Evolutionary conservation across 1,284 basidiomycete genomes (phyloP), one percentile per base, ranked within the genome.

Genomic region (Meira miltonrushii): DNA sequence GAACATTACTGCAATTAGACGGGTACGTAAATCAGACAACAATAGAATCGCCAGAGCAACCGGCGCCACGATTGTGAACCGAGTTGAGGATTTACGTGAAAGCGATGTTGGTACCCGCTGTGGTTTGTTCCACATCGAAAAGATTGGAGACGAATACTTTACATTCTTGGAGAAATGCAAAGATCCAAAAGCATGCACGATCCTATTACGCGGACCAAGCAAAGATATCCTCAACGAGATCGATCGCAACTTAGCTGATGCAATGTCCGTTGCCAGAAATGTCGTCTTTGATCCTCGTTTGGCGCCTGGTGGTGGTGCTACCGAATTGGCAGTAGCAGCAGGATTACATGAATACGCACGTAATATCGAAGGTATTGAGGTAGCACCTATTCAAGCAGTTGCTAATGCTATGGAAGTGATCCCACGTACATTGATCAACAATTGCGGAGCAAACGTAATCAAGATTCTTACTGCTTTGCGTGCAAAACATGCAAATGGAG

Each of bases 221-320:
- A 98, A 98, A 80, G 94, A 98, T 77, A 92, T 98, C 72, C 83
- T 98, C 46, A 95, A 97, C 80, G 94, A 98, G 81, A 90, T 97
- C 71, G 94, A 98, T 80, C 86, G 93, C 50, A 98, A 98, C 81
- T 84, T 98, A 33, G 92, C 92, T 0, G 95, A 98, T 72, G 94
- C 94, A 44, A 97, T 99, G 90, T 86, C 88, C 23, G 92, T 97
- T 46, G 94, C 94, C 0, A 86, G 94, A 38, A 98, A 97, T 73
- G 94, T 93, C 43, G 88, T 96, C 61, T 97, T 98, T 82, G 90
- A 97, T 81, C 94, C 94, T 0, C 80, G 84, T 12, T 86, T 98
- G 19, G 88, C 89, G 0, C 94, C 94, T 0, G 93, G 94, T 13
- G 93, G 94, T 21, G 94, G 94, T 47, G 94, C 94, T 12, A 95